Evolutionary conservation across 176 grass and related monocot species (phyloP).

Genomic region (Saccharum officinarum): DNA sequence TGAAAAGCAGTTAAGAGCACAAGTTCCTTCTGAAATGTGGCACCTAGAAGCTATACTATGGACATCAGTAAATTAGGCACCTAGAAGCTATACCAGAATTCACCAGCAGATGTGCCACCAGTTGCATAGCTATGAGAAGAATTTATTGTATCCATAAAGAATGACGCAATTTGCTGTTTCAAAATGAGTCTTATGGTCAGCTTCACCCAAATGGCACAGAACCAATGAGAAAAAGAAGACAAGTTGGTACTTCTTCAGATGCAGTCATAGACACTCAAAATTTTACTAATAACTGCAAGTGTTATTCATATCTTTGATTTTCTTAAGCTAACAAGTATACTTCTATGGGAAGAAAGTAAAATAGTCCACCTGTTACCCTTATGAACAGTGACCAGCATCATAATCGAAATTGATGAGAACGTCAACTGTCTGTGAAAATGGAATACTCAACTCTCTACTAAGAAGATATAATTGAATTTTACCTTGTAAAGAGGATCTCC

Average conservation of each 20-base stretch:
- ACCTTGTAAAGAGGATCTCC: slow-evolving; percentile 98
- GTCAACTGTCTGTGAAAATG: background rate
- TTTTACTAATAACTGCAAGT: background rate
- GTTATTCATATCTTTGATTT: background rate
- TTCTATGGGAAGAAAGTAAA: background rate
- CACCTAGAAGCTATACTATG: background rate
- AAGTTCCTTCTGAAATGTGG: background rate
- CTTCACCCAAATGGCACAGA: slow-evolving; percentile 23
- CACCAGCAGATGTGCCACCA: slow-evolving; percentile 85
- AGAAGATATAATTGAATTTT: slow-evolving; percentile 22
- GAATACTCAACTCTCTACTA: background rate
- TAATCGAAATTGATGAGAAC: background rate
- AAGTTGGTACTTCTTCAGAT: background rate
- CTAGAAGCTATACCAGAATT: slow-evolving; percentile 67
- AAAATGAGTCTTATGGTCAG: slow-evolving; percentile 31
- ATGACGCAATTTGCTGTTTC: slow-evolving; percentile 69
- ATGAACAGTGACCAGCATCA: background rate
- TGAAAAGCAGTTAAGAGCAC: slow-evolving; percentile 29
- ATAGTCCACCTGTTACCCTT: background rate
- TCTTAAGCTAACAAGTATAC: background rate
- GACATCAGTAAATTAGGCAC: background rate
- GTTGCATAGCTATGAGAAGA: slow-evolving; percentile 93
- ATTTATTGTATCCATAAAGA: slow-evolving; percentile 96
- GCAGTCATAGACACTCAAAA: background rate
- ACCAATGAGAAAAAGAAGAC: slow-evolving; percentile 13